phyloP scores from a whole-genome alignment of 352 stramenopile genomes.

The Phytophthora rubi region DNA sequence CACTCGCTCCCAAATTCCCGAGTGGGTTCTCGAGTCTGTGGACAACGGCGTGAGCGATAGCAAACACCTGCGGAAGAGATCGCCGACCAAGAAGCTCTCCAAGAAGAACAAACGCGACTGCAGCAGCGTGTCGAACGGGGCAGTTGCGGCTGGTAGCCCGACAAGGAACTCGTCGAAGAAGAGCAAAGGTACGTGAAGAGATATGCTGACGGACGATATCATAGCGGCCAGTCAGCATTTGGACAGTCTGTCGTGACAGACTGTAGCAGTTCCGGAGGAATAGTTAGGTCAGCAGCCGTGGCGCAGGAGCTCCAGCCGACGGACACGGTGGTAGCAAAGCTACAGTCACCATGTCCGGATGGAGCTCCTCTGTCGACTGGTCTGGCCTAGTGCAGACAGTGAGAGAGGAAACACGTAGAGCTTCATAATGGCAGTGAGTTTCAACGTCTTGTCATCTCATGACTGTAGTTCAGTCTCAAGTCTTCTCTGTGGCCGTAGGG shows the following conservation, averaged over 20 bases:
- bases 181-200: conserved; percentile 49
- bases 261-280: background rate
- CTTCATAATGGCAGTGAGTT: background rate
- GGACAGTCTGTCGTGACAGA: background rate
- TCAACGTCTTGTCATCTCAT: background rate
- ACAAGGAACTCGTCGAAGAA: conserved; percentile 37
- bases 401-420: background rate
- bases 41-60: conserved; percentile 31
- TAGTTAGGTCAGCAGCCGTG: background rate
- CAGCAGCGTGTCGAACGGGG: conserved; percentile 4
- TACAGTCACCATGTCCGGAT: conserved; percentile 1
- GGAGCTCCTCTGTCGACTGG: background rate
- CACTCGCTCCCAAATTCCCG: conserved; percentile 52
- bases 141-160: background rate
- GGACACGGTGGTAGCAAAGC: conserved; percentile 2
- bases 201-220: conserved; percentile 24
- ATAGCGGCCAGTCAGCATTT: background rate
- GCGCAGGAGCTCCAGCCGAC: background rate
- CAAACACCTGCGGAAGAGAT: conserved; percentile 37
- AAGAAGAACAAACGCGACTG: conserved; percentile 39
- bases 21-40: conserved; percentile 67
- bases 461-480: background rate
- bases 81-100: conserved; percentile 16
- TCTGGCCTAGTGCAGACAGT: background rate
- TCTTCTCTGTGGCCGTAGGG: too few species aligned